Evolutionary conservation across 139 green algal genomes (phyloP).

Genomic region (Volvox reticuliferus): DNA sequence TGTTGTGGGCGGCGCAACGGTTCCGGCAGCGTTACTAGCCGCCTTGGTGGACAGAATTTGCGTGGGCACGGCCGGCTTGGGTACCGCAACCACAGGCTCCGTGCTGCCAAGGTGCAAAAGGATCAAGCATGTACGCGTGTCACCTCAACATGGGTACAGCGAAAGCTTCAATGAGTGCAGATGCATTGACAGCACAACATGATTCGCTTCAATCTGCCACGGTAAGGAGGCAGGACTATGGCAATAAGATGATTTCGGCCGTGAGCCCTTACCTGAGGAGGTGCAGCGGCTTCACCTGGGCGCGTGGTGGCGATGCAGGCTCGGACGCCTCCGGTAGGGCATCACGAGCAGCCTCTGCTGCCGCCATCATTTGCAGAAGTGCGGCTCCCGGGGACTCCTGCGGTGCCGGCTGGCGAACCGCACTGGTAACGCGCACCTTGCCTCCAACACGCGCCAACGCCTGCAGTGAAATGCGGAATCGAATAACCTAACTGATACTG

Average conservation of each 20-base stretch:
- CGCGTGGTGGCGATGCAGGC: constrained; percentile 17
- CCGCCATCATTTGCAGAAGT: constrained; percentile 12
- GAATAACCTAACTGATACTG: too few relatives aligned
- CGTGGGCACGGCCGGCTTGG: not conserved
- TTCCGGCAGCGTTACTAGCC: too few relatives aligned
- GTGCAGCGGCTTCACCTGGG: constrained; percentile 20
- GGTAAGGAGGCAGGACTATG: too few relatives aligned
- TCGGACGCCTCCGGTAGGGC: not conserved
- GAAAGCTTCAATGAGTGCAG: too few relatives aligned
- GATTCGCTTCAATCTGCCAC: too few relatives aligned
- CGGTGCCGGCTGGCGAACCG: not conserved
- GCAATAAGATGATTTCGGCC: too few relatives aligned
- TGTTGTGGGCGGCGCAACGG: too few relatives aligned
- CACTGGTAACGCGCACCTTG: constrained; percentile 37
- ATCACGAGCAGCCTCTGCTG: not conserved
- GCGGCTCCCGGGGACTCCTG: not conserved
- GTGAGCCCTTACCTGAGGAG: not conserved
- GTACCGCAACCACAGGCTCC: not conserved
- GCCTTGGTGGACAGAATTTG: not conserved
- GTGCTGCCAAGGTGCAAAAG: not conserved
- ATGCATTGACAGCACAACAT: too few relatives aligned
- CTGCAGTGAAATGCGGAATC: not conserved
- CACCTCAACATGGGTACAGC: too few relatives aligned
- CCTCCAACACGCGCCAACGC: constrained; percentile 21
- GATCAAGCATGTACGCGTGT: too few relatives aligned